Percentiles rank a stretch among this genome's conserved stretches.
Conservation (phyloP, 257 asterid genomes). For the Capsicum rhomboideum region DNA sequence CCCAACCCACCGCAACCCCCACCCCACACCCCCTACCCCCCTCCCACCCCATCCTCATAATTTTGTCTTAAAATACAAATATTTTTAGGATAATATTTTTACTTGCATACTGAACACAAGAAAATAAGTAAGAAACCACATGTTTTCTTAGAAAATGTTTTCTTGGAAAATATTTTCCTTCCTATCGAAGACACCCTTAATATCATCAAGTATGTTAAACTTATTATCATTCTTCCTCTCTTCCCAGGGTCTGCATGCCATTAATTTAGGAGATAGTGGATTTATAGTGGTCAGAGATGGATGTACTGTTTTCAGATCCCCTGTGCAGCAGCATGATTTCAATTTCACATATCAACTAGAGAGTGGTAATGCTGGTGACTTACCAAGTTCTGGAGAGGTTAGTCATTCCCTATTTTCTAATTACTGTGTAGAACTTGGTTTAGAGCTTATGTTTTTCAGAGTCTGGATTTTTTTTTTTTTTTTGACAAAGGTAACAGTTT, state of each 20-base stretch:
- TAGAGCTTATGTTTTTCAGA: neutral
- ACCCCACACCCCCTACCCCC: too few species aligned
- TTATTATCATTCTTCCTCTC: neutral
- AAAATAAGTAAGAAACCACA: too few species aligned
- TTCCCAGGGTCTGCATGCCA: constrained; percentile 76
- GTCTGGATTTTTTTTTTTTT: too few species aligned
- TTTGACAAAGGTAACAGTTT: too few species aligned
- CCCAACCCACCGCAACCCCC: too few species aligned
- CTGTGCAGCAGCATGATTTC: constrained; percentile 95
- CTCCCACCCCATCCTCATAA: too few species aligned
- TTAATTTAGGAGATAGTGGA: constrained; percentile 94
- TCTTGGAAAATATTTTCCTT: too few species aligned
- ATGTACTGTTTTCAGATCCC: constrained; percentile 74
- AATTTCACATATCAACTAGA: constrained; percentile 88
- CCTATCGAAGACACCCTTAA: too few species aligned
- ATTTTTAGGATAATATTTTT: too few species aligned
- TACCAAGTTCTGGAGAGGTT: constrained; percentile 98
- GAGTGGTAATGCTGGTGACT: constrained; percentile 71
- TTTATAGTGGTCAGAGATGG: constrained; percentile 94
- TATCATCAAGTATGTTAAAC: neutral
- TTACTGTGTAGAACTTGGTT: neutral
- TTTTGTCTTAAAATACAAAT: too few species aligned
- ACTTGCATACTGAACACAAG: too few species aligned
- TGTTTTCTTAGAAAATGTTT: too few species aligned
- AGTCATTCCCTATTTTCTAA: neutral